phyloP scores from a whole-genome alignment of 2,329 filamentous ascomycete species.

The Curvularia eragrostidis region DNA sequence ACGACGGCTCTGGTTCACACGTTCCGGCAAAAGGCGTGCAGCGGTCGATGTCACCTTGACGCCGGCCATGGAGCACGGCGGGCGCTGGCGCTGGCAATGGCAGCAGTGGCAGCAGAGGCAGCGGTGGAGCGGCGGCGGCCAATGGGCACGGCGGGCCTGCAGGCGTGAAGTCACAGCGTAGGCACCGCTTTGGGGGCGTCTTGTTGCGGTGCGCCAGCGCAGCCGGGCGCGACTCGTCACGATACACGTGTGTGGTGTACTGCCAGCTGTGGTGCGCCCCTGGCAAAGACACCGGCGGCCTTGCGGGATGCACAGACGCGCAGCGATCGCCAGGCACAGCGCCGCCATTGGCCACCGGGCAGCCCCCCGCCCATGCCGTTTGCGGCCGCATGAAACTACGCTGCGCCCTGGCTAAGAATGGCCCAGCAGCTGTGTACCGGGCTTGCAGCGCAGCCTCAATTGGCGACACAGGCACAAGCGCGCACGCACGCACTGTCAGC shows the following conservation, averaged over 20 bases:
- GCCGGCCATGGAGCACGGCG: slow-evolving; percentile 28
- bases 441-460: slow-evolving; percentile 24
- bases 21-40: slow-evolving; percentile 15
- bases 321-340: slow-evolving; percentile 38
- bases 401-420: slow-evolving; percentile 18
- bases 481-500: slow-evolving; percentile 20
- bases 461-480: slow-evolving; percentile 19
- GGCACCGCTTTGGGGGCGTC: neutral
- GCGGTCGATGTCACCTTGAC: slow-evolving; percentile 29
- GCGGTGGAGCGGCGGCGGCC: slow-evolving; percentile 27
- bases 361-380: slow-evolving; percentile 25
- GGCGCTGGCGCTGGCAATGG: slow-evolving; percentile 22
- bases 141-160: slow-evolving; percentile 22
- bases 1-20: slow-evolving; percentile 25
- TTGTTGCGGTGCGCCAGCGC: slow-evolving; percentile 2
- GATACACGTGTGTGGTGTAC: slow-evolving; percentile 26
- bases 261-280: slow-evolving; percentile 20
- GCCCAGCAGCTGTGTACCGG: slow-evolving; percentile 2
- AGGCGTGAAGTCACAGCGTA: slow-evolving; percentile 21
- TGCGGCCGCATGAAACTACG: slow-evolving; percentile 38
- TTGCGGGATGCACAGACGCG: slow-evolving; percentile 24
- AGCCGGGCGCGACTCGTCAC: slow-evolving; percentile 14
- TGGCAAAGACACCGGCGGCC: slow-evolving; percentile 11
- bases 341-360: slow-evolving; percentile 31
- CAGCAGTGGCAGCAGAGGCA: slow-evolving; percentile 23